A percentile compares a stretch with the other conserved stretches of the same genome.
These are phyloP conservation scores for Funneliformis caledonium DNA, from an alignment of 371 early-diverging fungal genomes.

Conservation along the genomic window DNA sequence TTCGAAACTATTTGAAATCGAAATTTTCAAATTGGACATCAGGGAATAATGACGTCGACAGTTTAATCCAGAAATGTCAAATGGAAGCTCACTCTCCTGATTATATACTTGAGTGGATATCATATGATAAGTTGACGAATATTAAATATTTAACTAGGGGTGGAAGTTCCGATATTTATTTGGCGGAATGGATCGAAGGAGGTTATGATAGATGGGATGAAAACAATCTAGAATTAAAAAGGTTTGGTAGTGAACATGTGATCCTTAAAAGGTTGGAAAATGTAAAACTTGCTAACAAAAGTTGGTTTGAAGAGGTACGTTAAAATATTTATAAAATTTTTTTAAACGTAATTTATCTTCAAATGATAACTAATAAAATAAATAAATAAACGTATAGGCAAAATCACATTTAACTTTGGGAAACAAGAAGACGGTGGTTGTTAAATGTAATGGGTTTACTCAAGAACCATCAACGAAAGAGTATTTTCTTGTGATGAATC, in stretches of 20 bases:
- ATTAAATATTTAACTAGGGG: conserved; percentile 3
- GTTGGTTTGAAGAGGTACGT: not conserved
- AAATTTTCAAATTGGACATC: not conserved
- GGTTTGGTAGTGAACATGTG: not conserved
- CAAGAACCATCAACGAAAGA: not conserved
- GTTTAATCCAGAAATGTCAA: not conserved
- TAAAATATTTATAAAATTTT: not conserved
- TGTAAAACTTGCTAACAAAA: not conserved
- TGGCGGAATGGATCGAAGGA: not conserved
- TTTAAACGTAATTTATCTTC: not conserved
- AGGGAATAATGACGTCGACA: not conserved
- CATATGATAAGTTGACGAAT: not conserved
- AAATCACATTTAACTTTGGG: not conserved
- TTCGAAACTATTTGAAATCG: not conserved
- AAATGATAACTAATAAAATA: not conserved
- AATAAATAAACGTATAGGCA: not conserved
- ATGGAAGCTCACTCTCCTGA: not conserved
- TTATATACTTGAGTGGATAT: not conserved
- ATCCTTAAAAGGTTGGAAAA: not conserved
- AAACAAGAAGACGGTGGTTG: not conserved
- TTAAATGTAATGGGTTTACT: not conserved
- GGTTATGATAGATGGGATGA: conserved; percentile 7
- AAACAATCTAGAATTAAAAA: not conserved
- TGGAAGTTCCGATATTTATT: not conserved
- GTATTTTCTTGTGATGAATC: not conserved